Evolutionary conservation across 2,329 filamentous ascomycete genomes (phyloP), one percentile per base, ranked within the genome.

Genomic region (Thielaviopsis ethacetica): DNA sequence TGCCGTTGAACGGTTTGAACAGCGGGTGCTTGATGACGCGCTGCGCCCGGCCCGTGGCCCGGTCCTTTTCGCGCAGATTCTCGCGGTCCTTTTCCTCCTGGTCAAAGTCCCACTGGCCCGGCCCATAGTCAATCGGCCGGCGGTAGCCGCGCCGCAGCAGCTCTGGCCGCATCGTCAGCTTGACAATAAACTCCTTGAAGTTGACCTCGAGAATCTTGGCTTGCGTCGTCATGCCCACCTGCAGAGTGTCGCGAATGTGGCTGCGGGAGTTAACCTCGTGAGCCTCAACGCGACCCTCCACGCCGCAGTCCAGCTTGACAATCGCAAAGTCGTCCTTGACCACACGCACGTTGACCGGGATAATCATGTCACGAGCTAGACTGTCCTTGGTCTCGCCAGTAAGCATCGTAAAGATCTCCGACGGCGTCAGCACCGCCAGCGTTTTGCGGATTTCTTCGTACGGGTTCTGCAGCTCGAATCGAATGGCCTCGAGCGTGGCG

Each of bases 1-100:
- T 83, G 30, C 89, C 82, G 71, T 95, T 96, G 78, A 94, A 97
- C 0, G 90, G 85, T 65, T 85, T 87, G 80, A 97, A 98, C 17
- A 97, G 81, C 26, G 93, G 91, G 68, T 98, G 93, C 71, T 98
- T 98, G 75, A 98, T 93, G 61, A 98, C 93, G 69, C 93, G 83
- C 70, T 95, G 89, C 2, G 88, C 86, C 55, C 93, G 88, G 15
- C 88, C 90, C 19, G 88, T 88, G 12, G 82, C 81, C 68, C 88
- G 86, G 67, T 93, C 89, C 72, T 91, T 95, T 70, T 94, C 89
- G 59, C 86, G 83, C 63, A 93, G 75, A 60, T 88, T 84, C 59
- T 95, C 90, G 68, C 82, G 85, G 67, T 97, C 93, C 53, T 83
- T 80, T 19, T 81, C 78, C 71, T 98, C 93, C 65, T 89, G 83